Percentiles rank a stretch among this genome's conserved stretches.
Evolutionary conservation across 306 rosid genomes (phyloP).

Genomic region (Begonia peltatifolia): DNA sequence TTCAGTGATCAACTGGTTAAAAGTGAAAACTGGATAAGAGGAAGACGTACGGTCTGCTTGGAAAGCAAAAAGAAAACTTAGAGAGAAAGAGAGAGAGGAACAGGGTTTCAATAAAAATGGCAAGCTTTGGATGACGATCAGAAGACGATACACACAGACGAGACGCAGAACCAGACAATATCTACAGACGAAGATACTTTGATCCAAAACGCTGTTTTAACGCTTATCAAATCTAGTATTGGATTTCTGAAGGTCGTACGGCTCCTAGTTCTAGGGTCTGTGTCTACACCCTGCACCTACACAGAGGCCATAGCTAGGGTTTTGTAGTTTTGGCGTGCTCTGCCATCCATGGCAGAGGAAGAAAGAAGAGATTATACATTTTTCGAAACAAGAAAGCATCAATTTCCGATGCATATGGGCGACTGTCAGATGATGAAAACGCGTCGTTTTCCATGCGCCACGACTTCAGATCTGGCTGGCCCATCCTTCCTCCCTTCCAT

Average conservation of each 20-base stretch:
- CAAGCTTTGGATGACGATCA: too few species aligned
- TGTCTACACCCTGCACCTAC: conserved; percentile 1
- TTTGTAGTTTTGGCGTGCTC: conserved; percentile 3
- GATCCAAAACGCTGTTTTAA: conserved; percentile 17
- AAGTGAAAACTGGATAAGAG: neutral
- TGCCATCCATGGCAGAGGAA: conserved; percentile 18
- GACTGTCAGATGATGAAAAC: conserved; percentile 1
- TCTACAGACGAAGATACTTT: conserved; percentile 38
- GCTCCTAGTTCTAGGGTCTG: neutral
- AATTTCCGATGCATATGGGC: conserved; percentile 44
- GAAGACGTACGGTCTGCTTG: conserved; percentile 8
- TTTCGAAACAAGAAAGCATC: conserved; percentile 16
- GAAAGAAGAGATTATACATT: neutral
- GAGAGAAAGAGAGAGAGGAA: conserved; percentile 21
- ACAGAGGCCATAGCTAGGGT: conserved; percentile 7
- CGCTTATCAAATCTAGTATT: conserved; percentile 8
- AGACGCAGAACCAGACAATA: conserved; percentile 16
- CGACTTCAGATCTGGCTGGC: neutral
- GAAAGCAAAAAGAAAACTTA: conserved; percentile 25
- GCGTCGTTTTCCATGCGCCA: neutral
- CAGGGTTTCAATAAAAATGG: neutral
- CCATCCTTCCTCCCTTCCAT: conserved; percentile 23
- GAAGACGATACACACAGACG: too few species aligned
- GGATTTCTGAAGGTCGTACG: neutral
- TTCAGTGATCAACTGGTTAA: neutral